A percentile compares a stretch with the other conserved stretches of the same genome.
phyloP scores from a whole-genome alignment of 305 asterid genomes.

The Plantago rigida region DNA sequence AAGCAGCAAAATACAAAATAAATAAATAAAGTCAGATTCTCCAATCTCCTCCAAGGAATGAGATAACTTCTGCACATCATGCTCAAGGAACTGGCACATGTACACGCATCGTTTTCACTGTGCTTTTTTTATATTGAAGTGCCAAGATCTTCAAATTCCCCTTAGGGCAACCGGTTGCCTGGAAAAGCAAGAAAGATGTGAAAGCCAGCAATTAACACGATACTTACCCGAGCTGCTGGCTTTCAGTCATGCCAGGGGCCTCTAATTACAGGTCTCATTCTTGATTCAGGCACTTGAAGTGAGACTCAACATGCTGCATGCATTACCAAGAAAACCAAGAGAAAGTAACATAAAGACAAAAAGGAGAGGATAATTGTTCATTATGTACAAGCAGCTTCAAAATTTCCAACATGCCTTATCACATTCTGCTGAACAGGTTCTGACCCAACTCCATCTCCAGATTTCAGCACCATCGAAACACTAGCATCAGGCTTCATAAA shows the following conservation, averaged over 20 bases:
- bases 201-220: slow-evolving; percentile 41
- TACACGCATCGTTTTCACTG: not conserved
- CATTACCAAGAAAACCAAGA: slow-evolving; percentile 28
- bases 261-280: slow-evolving; percentile 2
- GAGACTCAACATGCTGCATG: slow-evolving; percentile 43
- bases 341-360: slow-evolving; percentile 43
- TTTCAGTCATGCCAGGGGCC: slow-evolving; percentile 23
- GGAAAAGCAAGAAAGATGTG: slow-evolving; percentile 35
- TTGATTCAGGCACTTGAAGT: slow-evolving; percentile 32
- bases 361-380: slow-evolving; percentile 18
- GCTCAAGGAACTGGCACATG: not conserved
- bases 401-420: slow-evolving; percentile 43
- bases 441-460: slow-evolving; percentile 44
- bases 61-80: not conserved
- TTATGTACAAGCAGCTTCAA: slow-evolving; percentile 22
- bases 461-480: slow-evolving; percentile 38
- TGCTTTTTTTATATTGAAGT: not conserved
- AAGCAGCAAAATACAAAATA: not conserved
- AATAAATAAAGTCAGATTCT: not conserved
- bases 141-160: slow-evolving; percentile 9
- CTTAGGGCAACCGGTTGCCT: slow-evolving; percentile 26
- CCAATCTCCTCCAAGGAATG: slow-evolving; percentile 1
- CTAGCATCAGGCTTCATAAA: slow-evolving; percentile 43
- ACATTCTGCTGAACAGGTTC: slow-evolving; percentile 45
- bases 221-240: slow-evolving; percentile 50